Evolutionary conservation across 768 basidiomycete genomes (phyloP), one percentile per base, ranked within the genome.

Genomic region (Tubosaeta sp.): DNA sequence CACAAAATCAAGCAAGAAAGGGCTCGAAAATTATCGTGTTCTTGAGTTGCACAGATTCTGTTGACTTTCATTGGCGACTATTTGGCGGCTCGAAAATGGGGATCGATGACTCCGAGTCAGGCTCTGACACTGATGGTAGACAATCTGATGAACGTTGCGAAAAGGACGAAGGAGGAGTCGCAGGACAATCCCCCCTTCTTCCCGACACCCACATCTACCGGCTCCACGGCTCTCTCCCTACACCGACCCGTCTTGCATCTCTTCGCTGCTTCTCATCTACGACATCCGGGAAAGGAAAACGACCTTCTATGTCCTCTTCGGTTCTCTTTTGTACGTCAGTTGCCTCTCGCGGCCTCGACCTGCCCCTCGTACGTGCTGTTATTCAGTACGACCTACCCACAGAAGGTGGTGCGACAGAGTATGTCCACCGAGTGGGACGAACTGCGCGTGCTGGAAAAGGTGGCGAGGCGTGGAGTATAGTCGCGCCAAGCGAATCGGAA

Each of bases 381-480:
- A 73, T 98, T 29, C 96, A 99, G 64, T 96, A 96, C 62, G 96
- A 99, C 66, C 80, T 98, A 19, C 95, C 96, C 1, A 98, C 96
- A 0, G 96, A 99, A 73, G 90, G 94, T 16, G 95, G 96, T 10
- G 85, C 86, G 24, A 96, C 87, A 11, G 96, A 99, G 66, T 98
- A 99, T 60, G 84, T 99, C 10, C 96, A 99, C 72, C 82, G 96
- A 42, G 91, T 98, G 8, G 96, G 96, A 25, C 85, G 96, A 45
- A 99, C 96, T 3, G 96, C 96, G 13, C 91, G 96, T 67, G 94
- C 88, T 8, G 96, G 96, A 13, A 90, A 87, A 58, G 90, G 91
- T 22, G 96, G 96, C 53, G 92, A 98, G 67, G 92, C 94, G 3
- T 97, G 94, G 94, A 85, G 87, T 51, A 83, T 99, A 50, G 83